Base-by-base conservation (phyloP, 495 filamentous ascomycete genomes). In the Xylaria flabelliformis region DNA sequence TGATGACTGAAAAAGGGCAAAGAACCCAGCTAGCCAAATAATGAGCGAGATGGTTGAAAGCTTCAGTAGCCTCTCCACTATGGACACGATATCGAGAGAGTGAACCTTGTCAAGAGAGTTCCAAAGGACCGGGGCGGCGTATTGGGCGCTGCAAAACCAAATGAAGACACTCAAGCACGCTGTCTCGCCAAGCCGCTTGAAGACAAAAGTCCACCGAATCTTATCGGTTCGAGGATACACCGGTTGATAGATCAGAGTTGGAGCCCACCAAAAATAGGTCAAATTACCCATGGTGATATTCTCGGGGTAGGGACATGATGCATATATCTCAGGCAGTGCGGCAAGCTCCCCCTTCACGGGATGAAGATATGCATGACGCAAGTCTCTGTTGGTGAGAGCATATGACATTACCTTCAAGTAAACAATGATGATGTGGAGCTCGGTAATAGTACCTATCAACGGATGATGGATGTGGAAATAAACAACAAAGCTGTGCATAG, bases 21-120 rank as follows among this genome's bases (percentile, higher is more conserved):
- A 98, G 86, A 99, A 98, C 1, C 96, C 95, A 4, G 94, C 93
- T 3, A 99, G 89, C 96, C 96, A 99, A 76, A 97, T 97, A 64
- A 98, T 88, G 12, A 99, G 85, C 32, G 91, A 94, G 69, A 99
- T 96, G 6, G 96, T 97, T 19, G 92, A 95, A 12, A 99, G 87
- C 77, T 99, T 99, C 87, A 99, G 91, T 1, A 97, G 83, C 9
- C 96, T 90, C 79, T 99, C 96, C 51, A 94, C 75, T 48, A 99
- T 96, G 19, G 91, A 90, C 1, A 90, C 82, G n/a, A 96, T 77
- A 74, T 97, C 90, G 50, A 98, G 85, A n/a, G 88, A 86, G 15
- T 90, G 88, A 51, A 99, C 92, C 75, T 93, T 94, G 61, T 94
- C 88, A 32, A 98, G 88, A 9, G 93, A 95, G 82, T 99, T 99